phyloP scores from a whole-genome alignment of 2,329 filamentous ascomycete genomes.

The Hypomyces perniciosus region DNA sequence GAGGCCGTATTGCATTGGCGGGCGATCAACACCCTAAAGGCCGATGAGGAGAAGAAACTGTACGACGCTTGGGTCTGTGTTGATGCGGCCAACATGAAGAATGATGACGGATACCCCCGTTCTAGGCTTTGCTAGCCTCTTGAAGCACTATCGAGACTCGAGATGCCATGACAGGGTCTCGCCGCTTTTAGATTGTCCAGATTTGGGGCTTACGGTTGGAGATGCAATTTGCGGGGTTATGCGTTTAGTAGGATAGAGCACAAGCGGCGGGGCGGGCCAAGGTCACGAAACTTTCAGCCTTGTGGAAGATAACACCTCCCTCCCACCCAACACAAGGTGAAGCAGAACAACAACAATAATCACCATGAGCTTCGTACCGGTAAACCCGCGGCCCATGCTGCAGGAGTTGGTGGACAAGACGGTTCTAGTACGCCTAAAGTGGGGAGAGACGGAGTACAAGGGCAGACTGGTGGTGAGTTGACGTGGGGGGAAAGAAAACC shows the following conservation, averaged over 20 bases:
- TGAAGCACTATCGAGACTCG: background rate
- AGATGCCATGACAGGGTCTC: background rate
- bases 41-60: background rate
- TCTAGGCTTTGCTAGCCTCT: conserved; percentile 6
- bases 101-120: conserved; percentile 9
- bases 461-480: conserved; percentile 62
- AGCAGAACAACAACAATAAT: background rate
- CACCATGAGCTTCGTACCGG: conserved; percentile 64
- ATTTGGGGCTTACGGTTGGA: background rate
- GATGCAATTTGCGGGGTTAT: background rate
- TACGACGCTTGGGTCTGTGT: conserved; percentile 10
- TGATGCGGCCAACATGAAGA: conserved; percentile 11
- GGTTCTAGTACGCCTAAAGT: conserved; percentile 90
- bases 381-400: conserved; percentile 96
- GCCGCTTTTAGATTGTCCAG: conserved; percentile 3
- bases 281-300: conserved; percentile 13
- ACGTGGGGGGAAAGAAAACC: background rate
- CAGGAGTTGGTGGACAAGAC: conserved; percentile 89
- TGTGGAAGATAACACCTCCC: conserved; percentile 2
- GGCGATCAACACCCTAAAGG: no score
- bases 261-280: background rate
- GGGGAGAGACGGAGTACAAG: conserved; percentile 97
- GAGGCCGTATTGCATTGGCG: background rate
- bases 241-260: background rate
- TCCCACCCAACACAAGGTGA: background rate